phyloP scores from a whole-genome alignment of 169 alveolate species.

The Plasmodium malariae region DNA sequence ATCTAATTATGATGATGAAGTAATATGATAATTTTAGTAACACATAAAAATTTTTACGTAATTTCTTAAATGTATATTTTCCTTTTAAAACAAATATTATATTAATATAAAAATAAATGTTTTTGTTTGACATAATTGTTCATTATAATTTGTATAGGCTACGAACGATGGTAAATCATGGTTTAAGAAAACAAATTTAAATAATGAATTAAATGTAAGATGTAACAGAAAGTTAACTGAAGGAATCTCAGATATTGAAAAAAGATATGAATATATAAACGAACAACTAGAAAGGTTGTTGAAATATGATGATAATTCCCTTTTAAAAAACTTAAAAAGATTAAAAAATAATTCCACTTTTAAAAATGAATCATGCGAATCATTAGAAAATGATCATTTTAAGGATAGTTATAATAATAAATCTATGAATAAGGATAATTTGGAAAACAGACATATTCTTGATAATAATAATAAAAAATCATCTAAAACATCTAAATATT shows the following conservation, averaged over 20 bases:
- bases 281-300: background rate
- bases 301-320: background rate
- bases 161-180: slow-evolving; percentile 12
- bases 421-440: no score
- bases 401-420: no score
- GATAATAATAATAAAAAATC: no score
- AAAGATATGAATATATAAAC: background rate
- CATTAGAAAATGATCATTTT: no score
- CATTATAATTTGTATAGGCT: background rate
- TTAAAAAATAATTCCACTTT: no score
- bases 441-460: no score
- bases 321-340: background rate
- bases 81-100: background rate
- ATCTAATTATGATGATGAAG: slow-evolving; percentile 11
- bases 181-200: background rate
- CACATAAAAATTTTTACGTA: no score
- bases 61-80: no score
- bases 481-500: no score
- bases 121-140: background rate
- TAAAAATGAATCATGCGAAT: background rate
- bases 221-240: slow-evolving; percentile 2
- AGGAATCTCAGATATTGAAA: background rate
- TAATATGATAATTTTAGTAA: no score
- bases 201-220: slow-evolving; percentile 1
- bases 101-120: background rate